A percentile compares a stretch with the other conserved stretches of the same genome.
phyloP scores from a whole-genome alignment of 2,329 filamentous ascomycete species.

The Penicillium sp. region DNA sequence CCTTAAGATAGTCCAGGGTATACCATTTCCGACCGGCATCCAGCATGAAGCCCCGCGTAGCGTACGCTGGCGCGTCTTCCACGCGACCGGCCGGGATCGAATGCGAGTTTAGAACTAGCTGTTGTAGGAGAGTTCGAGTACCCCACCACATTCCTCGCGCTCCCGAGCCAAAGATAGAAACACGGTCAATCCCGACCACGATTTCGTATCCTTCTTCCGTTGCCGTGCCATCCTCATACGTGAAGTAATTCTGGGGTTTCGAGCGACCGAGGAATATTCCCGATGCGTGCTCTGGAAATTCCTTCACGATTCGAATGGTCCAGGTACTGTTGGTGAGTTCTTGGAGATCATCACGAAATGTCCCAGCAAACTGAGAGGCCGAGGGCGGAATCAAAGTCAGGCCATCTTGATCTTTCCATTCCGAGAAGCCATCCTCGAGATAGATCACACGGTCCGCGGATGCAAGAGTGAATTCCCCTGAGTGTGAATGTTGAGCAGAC shows the following conservation, averaged over 20 bases:
- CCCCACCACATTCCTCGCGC: constrained; percentile 60
- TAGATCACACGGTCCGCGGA: constrained; percentile 29
- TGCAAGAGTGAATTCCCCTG: constrained; percentile 23
- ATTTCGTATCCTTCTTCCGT: constrained; percentile 55
- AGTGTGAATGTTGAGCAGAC: constrained; percentile 30
- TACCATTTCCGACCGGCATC: constrained; percentile 59
- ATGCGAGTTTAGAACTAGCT: constrained; percentile 44
- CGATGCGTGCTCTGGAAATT: constrained; percentile 29
- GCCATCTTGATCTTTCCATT: constrained; percentile 44
- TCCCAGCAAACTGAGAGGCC: constrained; percentile 49
- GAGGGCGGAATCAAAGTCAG: constrained; percentile 54
- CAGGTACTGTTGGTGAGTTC: constrained; percentile 43
- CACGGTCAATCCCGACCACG: constrained; percentile 33
- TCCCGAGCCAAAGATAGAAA: constrained; percentile 53
- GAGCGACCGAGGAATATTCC: constrained; percentile 47
- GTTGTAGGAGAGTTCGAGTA: constrained; percentile 55
- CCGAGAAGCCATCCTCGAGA: constrained; percentile 42
- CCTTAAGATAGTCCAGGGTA: constrained; percentile 52
- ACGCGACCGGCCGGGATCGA: constrained; percentile 44
- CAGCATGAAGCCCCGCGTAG: constrained; percentile 51
- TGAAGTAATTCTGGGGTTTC: constrained; percentile 27
- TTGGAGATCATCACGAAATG: constrained; percentile 47
- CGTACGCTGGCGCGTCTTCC: constrained; percentile 53
- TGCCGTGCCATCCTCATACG: constrained; percentile 48
- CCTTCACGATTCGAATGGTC: constrained; percentile 41